These are phyloP conservation scores for Ascosphaera acerosa DNA, from an alignment of 2,329 filamentous ascomycete genomes.

Conservation along the genomic window DNA sequence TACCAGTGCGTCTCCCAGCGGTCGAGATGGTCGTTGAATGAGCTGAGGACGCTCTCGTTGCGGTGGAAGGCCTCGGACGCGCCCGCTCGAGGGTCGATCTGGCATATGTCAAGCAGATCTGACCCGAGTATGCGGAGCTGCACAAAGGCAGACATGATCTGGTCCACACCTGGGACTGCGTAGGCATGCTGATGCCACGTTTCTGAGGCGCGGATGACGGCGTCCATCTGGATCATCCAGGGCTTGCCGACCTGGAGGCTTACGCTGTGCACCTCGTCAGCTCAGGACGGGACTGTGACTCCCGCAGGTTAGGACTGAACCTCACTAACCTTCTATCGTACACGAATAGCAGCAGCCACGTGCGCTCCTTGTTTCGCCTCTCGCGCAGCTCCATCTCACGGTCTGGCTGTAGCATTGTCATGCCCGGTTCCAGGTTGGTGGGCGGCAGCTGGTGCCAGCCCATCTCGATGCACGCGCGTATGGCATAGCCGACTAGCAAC, in stretches of 20 bases:
- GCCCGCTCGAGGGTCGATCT: constrained; percentile 5
- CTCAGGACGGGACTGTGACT: constrained; percentile 1
- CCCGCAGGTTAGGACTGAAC: too few species aligned
- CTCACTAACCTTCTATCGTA: constrained; percentile 17
- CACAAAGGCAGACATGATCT: constrained; percentile 15
- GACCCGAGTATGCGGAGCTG: constrained; percentile 15
- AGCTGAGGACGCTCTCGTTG: constrained; percentile 6
- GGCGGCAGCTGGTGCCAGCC: constrained; percentile 6
- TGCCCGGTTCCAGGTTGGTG: constrained; percentile 4
- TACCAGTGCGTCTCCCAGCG: constrained; percentile 7
- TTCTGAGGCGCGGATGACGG: constrained; percentile 15
- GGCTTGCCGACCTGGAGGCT: constrained; percentile 20
- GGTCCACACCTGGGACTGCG: constrained; percentile 12
- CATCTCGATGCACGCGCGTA: constrained; percentile 19
- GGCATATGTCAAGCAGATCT: constrained; percentile 11
- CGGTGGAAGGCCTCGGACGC: constrained; percentile 5
- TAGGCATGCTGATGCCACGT: constrained; percentile 12
- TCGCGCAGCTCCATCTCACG: constrained; percentile 8
- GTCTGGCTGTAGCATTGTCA: not conserved
- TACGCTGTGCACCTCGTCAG: constrained; percentile 9
- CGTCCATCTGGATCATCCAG: constrained; percentile 18
- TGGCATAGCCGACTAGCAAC: constrained; percentile 17
- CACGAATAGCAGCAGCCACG: constrained; percentile 17
- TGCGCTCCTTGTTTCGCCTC: constrained; percentile 14
- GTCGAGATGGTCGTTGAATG: constrained; percentile 6